Evolutionary conservation across 2,329 filamentous ascomycete genomes (phyloP).

Genomic region (Colletotrichum limetticola): DNA sequence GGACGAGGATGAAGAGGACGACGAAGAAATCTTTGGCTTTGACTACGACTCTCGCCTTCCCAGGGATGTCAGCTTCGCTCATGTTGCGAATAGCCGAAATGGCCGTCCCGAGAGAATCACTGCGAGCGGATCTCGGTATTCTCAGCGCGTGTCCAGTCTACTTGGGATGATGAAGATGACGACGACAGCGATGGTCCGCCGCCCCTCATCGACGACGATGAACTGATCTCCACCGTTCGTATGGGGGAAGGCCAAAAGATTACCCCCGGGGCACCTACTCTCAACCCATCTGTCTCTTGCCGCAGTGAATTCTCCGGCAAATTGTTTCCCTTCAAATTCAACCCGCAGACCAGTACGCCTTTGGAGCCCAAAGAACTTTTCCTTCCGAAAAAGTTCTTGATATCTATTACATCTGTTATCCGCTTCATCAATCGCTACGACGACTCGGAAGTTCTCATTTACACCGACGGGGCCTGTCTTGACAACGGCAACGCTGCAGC

Average conservation of each 20-base stretch:
- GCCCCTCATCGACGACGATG: not conserved
- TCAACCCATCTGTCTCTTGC: no score
- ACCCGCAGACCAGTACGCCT: no score
- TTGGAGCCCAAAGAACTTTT: no score
- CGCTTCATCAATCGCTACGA: conserved; percentile 48
- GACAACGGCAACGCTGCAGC: conserved; percentile 51
- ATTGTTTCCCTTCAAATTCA: no score
- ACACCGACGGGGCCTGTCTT: conserved; percentile 58
- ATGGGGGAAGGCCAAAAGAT: no score
- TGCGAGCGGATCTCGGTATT: not conserved
- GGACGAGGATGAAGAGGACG: not conserved
- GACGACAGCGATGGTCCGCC: not conserved
- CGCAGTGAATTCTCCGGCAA: no score
- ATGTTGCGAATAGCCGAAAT: conserved; percentile 52
- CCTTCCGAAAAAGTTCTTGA: no score
- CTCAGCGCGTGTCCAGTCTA: not conserved
- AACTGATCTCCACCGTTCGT: no score
- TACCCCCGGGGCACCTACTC: no score
- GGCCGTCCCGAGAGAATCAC: not conserved
- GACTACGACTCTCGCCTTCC: conserved; percentile 45
- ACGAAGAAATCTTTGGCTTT: not conserved
- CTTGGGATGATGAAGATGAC: not conserved
- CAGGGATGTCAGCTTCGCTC: conserved; percentile 48
- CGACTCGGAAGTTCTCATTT: conserved; percentile 48
- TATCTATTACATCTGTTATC: no score